Evolutionary conservation across 1,284 basidiomycete genomes (phyloP).

Genomic region (Stygiomarasmius scandens): DNA sequence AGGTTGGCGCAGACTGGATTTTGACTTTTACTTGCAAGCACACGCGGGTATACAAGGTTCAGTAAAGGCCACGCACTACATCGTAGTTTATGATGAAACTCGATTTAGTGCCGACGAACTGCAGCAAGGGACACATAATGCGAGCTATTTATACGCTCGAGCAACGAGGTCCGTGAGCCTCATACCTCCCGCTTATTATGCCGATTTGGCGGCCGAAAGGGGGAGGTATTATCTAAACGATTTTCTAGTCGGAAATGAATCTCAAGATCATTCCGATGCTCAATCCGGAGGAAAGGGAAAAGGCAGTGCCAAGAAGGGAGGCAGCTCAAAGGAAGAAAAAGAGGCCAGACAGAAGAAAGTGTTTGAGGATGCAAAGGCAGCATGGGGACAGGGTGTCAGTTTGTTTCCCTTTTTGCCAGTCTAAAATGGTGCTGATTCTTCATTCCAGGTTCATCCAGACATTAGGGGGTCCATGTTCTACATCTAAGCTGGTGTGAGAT

Average conservation of each 20-base stretch:
- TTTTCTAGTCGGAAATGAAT: slow-evolving; percentile 57
- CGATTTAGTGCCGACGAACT: slow-evolving; percentile 63
- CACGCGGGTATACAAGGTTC: slow-evolving; percentile 70
- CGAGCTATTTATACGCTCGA: slow-evolving; percentile 71
- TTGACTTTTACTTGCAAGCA: slow-evolving; percentile 80
- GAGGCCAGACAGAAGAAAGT: not conserved
- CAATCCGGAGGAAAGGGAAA: slow-evolving; percentile 17
- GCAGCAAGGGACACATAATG: slow-evolving; percentile 66
- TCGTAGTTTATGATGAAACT: slow-evolving; percentile 74
- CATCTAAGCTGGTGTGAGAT: no score
- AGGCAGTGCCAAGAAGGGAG: slow-evolving; percentile 28
- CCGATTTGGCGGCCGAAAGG: slow-evolving; percentile 76
- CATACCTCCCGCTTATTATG: slow-evolving; percentile 75
- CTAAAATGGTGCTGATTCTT: no score
- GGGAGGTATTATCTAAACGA: slow-evolving; percentile 72
- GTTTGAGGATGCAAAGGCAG: not conserved
- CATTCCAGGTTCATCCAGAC: no score
- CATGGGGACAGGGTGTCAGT: slow-evolving; percentile 16
- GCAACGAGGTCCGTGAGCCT: slow-evolving; percentile 79
- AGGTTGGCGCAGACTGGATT: no score
- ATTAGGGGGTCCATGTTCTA: no score
- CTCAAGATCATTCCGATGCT: no score
- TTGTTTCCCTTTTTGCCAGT: slow-evolving; percentile 9
- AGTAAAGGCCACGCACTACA: slow-evolving; percentile 73
- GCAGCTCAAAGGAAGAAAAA: no score